These are phyloP conservation scores for Kernera saxatilis DNA, from an alignment of 345 rosid genomes.

Conservation along the genomic window DNA sequence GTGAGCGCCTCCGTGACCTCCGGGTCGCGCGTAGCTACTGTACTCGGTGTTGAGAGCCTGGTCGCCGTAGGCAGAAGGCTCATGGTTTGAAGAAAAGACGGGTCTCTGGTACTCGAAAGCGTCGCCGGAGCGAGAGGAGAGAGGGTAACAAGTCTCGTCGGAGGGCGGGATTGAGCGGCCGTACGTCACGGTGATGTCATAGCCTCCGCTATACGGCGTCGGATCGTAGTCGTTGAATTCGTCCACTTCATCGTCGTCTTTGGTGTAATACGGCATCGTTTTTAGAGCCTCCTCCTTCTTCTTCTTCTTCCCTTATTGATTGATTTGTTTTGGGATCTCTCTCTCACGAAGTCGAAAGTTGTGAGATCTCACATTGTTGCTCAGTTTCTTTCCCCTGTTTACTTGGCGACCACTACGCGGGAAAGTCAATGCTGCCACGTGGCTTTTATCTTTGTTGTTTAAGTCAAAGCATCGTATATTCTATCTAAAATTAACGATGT, in stretches of 20 bases:
- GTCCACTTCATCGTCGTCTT: conserved; percentile 46
- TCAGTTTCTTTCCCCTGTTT: not conserved
- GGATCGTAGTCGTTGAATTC: conserved; percentile 80
- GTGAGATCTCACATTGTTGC: not conserved
- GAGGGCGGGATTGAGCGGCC: conserved; percentile 71
- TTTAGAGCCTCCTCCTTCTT: not conserved
- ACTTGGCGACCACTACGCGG: conserved; percentile 14
- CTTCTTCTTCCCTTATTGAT: not conserved
- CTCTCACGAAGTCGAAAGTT: not conserved
- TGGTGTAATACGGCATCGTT: conserved; percentile 77
- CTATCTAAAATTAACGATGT: not conserved
- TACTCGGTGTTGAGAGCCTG: conserved; percentile 61
- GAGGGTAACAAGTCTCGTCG: conserved; percentile 61
- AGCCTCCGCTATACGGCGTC: conserved; percentile 87
- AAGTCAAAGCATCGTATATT: not conserved
- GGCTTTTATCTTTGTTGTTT: not conserved
- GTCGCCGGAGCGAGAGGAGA: conserved; percentile 39
- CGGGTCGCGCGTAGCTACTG: conserved; percentile 64
- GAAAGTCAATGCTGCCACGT: conserved; percentile 25
- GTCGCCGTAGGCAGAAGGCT: conserved; percentile 61
- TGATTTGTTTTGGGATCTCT: not conserved
- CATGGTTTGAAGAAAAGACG: conserved; percentile 41
- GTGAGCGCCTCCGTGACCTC: conserved; percentile 34
- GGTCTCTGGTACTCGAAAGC: conserved; percentile 70
- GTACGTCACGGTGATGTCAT: conserved; percentile 54